A percentile compares a stretch with the other conserved stretches of the same genome.
Evolutionary conservation across 768 basidiomycete genomes (phyloP).

Genomic region (Podaxis sp.): DNA sequence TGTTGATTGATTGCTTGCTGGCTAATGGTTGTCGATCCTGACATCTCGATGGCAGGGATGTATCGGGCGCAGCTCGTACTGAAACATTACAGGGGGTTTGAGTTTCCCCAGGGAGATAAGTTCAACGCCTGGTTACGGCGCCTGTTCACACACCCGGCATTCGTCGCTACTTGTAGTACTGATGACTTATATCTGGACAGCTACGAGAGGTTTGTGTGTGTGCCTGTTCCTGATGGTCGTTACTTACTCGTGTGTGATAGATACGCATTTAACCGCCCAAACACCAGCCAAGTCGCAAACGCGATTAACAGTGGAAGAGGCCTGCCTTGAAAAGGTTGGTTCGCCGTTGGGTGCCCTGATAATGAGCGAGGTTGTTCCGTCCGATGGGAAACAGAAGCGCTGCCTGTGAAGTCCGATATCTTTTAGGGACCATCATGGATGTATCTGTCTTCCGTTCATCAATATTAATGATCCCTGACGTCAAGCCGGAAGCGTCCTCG

Average conservation of each 20-base stretch:
- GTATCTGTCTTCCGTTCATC: background rate
- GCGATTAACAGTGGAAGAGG: constrained; percentile 69
- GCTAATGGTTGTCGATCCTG: background rate
- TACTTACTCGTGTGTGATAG: constrained; percentile 31
- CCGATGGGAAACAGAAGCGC: too few relatives aligned
- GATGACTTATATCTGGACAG: constrained; percentile 68
- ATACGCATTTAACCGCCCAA: constrained; percentile 76
- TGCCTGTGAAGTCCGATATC: background rate
- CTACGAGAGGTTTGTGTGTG: constrained; percentile 57
- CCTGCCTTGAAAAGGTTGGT: constrained; percentile 47
- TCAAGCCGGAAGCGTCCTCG: background rate
- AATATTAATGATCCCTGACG: background rate
- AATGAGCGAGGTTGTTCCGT: background rate
- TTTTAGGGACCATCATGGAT: background rate
- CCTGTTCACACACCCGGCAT: constrained; percentile 59
- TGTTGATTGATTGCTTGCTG: constrained; percentile 23
- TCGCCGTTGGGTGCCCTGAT: background rate
- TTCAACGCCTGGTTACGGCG: constrained; percentile 54
- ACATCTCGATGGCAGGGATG: constrained; percentile 47
- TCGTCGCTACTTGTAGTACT: constrained; percentile 68
- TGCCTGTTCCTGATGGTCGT: background rate
- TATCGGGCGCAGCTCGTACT: constrained; percentile 65
- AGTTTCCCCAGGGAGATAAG: constrained; percentile 46
- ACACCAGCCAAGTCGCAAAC: constrained; percentile 74
- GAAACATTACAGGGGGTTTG: constrained; percentile 67